Evolutionary conservation across 164 flowering plant species (phyloP), one percentile per base, ranked within the genome.

Genomic region (Annona squamosa): DNA sequence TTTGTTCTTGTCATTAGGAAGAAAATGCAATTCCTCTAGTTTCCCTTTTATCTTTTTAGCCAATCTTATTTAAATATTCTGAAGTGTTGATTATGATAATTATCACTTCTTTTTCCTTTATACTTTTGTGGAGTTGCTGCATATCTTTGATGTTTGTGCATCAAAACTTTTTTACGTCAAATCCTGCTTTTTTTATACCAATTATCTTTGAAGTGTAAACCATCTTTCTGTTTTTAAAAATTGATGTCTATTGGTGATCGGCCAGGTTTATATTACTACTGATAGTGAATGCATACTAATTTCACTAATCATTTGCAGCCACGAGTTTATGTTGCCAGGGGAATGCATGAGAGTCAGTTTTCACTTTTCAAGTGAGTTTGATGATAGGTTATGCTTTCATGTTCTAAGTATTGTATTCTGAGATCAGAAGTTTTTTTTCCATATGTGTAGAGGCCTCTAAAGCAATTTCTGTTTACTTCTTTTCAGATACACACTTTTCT

Each of bases 341-440:
- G 98, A 79, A 96, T 96, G 99, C 99, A 96, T 78, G 99, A 96
- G 82, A 96, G 98, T 73, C 97, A 91, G 78, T 88, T 89, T 86
- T 66, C 89, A 67, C 95, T 96, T 71, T 68, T 93, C 61, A 96
- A 92, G 99, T 93, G 82, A 88, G 98, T 87, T 69, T 68, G 66
- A 66, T 12, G 2, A 67, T 3, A 4, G 19, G 68, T n/a, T n/a
- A 56, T 74, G 41, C 18, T 62, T 17, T 46, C 65, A 64, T 59
- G 56, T 9, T 69, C 6, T 63, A 42, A 2, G 43, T 57, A 43
- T 57, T 2, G 17, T 6, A 42, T 52, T 3, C 9, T 10, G 9
- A 6, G 59, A 52, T 52, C 59, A 9, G 6, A 16, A 2, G 9
- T 57, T 3, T 18, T 45, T 67, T 65, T 65, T 74, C 41, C 26